A percentile compares a stretch with the other conserved stretches of the same genome.
Evolutionary conservation across 805 yeast species (phyloP).

Genomic region (Wickerhamomyces strasburgensis): DNA sequence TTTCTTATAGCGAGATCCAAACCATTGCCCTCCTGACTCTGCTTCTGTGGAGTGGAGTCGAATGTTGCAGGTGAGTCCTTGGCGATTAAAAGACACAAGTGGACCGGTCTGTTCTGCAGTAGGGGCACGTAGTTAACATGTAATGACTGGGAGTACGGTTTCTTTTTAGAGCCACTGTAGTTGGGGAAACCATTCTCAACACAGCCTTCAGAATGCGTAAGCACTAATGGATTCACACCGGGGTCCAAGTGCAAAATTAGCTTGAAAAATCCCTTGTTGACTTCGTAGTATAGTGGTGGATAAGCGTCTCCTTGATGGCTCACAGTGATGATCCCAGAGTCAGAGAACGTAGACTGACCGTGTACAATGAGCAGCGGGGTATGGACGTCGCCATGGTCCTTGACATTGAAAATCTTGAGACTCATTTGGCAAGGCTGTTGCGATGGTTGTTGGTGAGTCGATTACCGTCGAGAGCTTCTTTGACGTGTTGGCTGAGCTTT

Average conservation of each 20-base stretch:
- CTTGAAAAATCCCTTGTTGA: slow-evolving; percentile 68
- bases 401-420: slow-evolving; percentile 29
- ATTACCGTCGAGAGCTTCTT: no score
- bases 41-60: slow-evolving; percentile 59
- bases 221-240: slow-evolving; percentile 55
- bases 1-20: slow-evolving; percentile 68
- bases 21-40: slow-evolving; percentile 52
- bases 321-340: slow-evolving; percentile 37
- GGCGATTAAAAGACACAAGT: slow-evolving; percentile 71
- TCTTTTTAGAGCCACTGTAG: slow-evolving; percentile 1
- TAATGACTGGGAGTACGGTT: slow-evolving; percentile 19
- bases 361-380: slow-evolving; percentile 47
- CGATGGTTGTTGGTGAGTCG: no score
- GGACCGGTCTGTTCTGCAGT: slow-evolving; percentile 67
- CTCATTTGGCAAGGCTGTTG: no score
- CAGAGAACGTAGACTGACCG: slow-evolving; percentile 34
- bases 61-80: slow-evolving; percentile 65
- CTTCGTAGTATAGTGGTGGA: slow-evolving; percentile 70
- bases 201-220: slow-evolving; percentile 41
- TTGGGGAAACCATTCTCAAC: slow-evolving; percentile 30
- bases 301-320: slow-evolving; percentile 35
- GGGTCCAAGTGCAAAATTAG: slow-evolving; percentile 65
- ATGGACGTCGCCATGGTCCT: slow-evolving; percentile 32
- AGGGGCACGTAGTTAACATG: slow-evolving; percentile 50
- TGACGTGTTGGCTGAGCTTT: no score